Evolutionary conservation across 345 rosid genomes (phyloP), one percentile per base, ranked within the genome.

Genomic region (Mangifera indica): DNA sequence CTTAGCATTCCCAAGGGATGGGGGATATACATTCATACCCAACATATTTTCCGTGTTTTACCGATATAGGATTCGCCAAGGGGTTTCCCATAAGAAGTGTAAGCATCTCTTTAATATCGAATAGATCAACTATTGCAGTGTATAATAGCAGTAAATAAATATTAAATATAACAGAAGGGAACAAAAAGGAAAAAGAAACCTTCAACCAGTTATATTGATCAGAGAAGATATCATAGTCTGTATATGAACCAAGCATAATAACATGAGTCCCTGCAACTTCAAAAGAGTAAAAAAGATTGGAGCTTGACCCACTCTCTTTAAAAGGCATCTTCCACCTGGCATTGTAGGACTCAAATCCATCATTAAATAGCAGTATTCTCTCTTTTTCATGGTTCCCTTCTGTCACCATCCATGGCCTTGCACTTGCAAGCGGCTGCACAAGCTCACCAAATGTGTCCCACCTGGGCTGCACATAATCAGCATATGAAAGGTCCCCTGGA

Each of bases 361-460:
- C 91, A 49, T 77, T 83, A 7, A 95, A 5, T 25, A 91, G 52
- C 0, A 90, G 96, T 73, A 95, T 88, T 76, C 13, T 75, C 83
- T 95, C 99, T 73, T 74, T 75, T 64, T 95, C 98, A 66, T 95
- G 99, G 86, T 95, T 95, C 62, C 97, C 99, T 79, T 93, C 75
- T 1, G 99, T 95, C 37, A 91, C 99, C 99, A 95, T 95, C 99
- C 99, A 95, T 0, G 99, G 97, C 79, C 88, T 88, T 20, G 93
- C 82, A 74, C 98, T 95, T 18, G 97, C 98, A 60, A 95, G 89
- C 37, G 97, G 98, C 87, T 95, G 84, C 60, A 95, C 96, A 52
- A 93, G 80, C 73, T 89, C 86, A 10, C 98, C 98, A 71, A 95
- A 95, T 10, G 97, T 81, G 71, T 95, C 99, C 99, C 99, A 95